Evolutionary conservation across 2,329 filamentous ascomycete species (phyloP), one percentile per base, ranked within the genome.

Genomic region (Trichophyton verrucosum): DNA sequence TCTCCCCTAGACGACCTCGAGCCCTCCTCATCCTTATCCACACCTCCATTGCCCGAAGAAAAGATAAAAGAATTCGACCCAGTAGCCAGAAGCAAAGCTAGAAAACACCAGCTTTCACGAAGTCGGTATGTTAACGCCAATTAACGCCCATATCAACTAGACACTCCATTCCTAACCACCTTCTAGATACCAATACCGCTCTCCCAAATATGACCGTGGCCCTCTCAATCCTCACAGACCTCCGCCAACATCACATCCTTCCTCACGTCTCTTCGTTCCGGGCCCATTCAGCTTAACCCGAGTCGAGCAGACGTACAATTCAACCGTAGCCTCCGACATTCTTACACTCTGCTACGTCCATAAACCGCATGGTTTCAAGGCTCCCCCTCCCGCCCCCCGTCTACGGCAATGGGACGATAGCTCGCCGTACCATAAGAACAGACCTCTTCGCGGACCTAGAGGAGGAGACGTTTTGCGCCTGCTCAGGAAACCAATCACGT

Each of bases 351-450:
- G 87, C 67, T 99, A 99, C 78, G 82, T 84, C 61, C 94, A 99
- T 78, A 83, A 79, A 59, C 88, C 90, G 1, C 91, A 91, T 0
- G 91, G 91, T 62, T 87, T 86, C 77, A 71, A 80, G 72, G 73
- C 79, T 9, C 76, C 80, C 17, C 66, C 79, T 59, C 81, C 81
- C 70, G 75, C 78, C 1, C 83, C 89, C 63, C 85, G 89, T 64
- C 78, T 97, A 67, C 84, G 94, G 61, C 77, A 82, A 68, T 99
- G 94, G 94, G 87, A 92, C 63, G 91, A 87, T 68, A 88, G 87
- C 59, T 95, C 89, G 6, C 94, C 92, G 1, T 99, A 99, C 77
- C 91, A 91, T 80, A 89, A 91, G 78, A 95, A 95, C 75, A 83
- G 94, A 68, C 87, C 89, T 3, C 83, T 89, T 66, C 86, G 94